Evolutionary conservation across 768 basidiomycete genomes (phyloP).

Genomic region (Rhodotorula paludigena): DNA sequence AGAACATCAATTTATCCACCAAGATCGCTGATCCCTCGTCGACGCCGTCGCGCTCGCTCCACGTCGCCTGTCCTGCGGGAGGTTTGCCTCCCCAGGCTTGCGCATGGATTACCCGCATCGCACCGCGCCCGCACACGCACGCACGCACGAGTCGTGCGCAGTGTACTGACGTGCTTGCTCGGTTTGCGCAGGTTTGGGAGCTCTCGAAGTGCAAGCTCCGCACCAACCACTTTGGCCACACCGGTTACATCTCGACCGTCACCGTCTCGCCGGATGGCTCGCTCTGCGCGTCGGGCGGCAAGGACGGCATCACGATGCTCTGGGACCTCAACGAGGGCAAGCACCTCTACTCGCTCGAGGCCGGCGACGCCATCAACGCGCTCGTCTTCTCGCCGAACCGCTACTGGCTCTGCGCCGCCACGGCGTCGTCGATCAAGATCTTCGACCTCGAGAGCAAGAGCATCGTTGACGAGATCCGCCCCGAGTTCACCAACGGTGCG

Average conservation of each 20-base stretch:
- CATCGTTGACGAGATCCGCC: constrained; percentile 97
- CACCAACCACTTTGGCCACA: constrained; percentile 99
- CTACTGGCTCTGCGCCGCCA: constrained; percentile 99
- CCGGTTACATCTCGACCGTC: constrained; percentile 96
- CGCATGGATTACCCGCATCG: no score
- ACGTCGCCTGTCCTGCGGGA: no score
- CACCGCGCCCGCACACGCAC: not conserved
- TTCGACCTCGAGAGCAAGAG: constrained; percentile 72
- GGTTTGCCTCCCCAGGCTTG: no score
- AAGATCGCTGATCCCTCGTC: constrained; percentile 66
- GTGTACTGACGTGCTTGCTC: constrained; percentile 31
- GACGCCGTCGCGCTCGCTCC: not conserved
- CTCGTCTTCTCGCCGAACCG: constrained; percentile 99
- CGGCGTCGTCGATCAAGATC: constrained; percentile 95
- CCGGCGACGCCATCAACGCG: constrained; percentile 96
- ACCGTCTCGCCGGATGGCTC: constrained; percentile 99
- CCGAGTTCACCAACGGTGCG: constrained; percentile 67
- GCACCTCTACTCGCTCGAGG: constrained; percentile 99
- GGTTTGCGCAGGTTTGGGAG: constrained; percentile 83
- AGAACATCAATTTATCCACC: constrained; percentile 65
- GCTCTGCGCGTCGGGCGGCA: constrained; percentile 96
- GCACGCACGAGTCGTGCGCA: not conserved
- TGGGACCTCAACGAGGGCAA: constrained; percentile 99
- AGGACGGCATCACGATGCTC: constrained; percentile 95
- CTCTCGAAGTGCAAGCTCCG: constrained; percentile 99